phyloP scores from a whole-genome alignment of 352 stramenopile species.

The Aphanomyces astaci region DNA sequence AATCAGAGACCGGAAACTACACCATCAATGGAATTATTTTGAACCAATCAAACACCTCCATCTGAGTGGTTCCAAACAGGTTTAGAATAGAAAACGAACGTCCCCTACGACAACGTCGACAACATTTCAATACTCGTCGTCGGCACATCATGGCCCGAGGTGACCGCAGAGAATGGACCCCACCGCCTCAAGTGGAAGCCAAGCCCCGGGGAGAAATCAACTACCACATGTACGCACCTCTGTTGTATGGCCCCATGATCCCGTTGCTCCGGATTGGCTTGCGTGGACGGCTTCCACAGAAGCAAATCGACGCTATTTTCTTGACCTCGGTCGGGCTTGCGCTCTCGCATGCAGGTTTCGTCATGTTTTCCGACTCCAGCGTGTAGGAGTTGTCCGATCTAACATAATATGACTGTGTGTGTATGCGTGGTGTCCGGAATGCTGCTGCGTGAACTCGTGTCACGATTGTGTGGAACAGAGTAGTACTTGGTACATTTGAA shows the following conservation, averaged over 20 bases:
- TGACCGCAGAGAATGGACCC: slow-evolving; percentile 15
- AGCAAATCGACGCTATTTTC: slow-evolving; percentile 22
- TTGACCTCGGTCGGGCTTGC: slow-evolving; percentile 15
- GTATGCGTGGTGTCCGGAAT: background rate
- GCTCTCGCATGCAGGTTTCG: slow-evolving; percentile 12
- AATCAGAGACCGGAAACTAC: too few relatives aligned
- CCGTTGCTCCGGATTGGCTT: slow-evolving; percentile 20
- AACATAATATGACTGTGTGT: background rate
- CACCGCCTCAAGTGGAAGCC: slow-evolving; percentile 5
- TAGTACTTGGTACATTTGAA: background rate
- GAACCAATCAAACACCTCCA: background rate
- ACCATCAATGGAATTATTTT: too few relatives aligned
- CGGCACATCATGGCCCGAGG: background rate
- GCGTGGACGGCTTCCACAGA: slow-evolving; percentile 16
- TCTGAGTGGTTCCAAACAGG: background rate
- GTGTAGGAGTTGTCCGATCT: slow-evolving; percentile 6
- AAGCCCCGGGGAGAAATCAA: background rate
- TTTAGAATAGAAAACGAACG: background rate
- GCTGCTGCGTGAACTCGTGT: background rate
- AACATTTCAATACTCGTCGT: background rate
- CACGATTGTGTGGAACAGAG: background rate
- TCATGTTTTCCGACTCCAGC: slow-evolving; percentile 24
- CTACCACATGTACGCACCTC: slow-evolving; percentile 10
- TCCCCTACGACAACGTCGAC: background rate
- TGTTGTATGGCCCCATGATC: slow-evolving; percentile 13